Percentiles rank a stretch among this genome's conserved stretches.
phyloP scores from a whole-genome alignment of 2,329 filamentous ascomycete species.

The Xylaria arbuscula region DNA sequence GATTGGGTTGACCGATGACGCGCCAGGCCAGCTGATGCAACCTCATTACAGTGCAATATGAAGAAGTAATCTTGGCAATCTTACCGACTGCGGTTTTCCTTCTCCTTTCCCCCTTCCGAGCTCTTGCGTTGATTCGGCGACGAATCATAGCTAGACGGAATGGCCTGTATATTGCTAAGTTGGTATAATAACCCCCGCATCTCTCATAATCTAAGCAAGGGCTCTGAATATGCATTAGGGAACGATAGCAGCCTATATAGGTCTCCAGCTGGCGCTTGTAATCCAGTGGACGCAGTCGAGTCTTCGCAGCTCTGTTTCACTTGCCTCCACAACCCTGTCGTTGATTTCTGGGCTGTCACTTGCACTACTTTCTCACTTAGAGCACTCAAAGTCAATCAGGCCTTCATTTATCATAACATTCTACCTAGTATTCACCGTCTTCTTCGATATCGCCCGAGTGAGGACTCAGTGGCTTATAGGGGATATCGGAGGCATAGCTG shows the following conservation, averaged over 20 bases:
- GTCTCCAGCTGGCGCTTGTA: slow-evolving; percentile 27
- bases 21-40: background rate
- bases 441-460: slow-evolving; percentile 21
- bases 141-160: slow-evolving; percentile 15
- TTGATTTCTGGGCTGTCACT: slow-evolving; percentile 27
- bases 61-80: slow-evolving; percentile 30
- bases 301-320: slow-evolving; percentile 21
- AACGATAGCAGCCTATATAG: slow-evolving; percentile 17
- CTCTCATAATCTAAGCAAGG: background rate
- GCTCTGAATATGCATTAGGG: slow-evolving; percentile 19
- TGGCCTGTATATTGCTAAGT: slow-evolving; percentile 26
- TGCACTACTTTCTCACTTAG: slow-evolving; percentile 25
- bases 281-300: slow-evolving; percentile 19
- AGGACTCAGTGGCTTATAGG: slow-evolving; percentile 31
- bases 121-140: slow-evolving; percentile 25
- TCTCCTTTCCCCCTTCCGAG: slow-evolving; percentile 24
- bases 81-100: slow-evolving; percentile 28
- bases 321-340: slow-evolving; percentile 26
- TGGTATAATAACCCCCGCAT: slow-evolving; percentile 1
- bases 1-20: background rate
- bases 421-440: slow-evolving; percentile 19
- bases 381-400: slow-evolving; percentile 28
- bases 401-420: slow-evolving; percentile 29
- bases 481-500: slow-evolving; percentile 15
- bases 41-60: slow-evolving; percentile 26